Conservation (phyloP, 441 rosid genomes). For the Iberis amara region DNA sequence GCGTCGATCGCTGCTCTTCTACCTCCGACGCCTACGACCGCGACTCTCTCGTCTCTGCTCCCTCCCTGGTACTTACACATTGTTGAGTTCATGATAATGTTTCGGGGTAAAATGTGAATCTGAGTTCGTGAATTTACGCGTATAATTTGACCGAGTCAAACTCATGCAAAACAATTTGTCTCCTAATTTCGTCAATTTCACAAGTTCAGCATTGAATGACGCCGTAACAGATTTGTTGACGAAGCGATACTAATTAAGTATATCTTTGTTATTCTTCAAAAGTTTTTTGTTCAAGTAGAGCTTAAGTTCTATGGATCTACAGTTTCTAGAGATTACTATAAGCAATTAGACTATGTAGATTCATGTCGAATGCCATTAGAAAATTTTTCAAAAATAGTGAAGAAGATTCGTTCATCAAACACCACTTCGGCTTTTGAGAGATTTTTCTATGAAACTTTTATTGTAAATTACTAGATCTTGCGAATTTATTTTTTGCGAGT, state of each 20-base stretch:
- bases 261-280: background rate
- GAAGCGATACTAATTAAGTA: background rate
- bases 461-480: slow-evolving; percentile 19
- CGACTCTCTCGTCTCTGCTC: slow-evolving; percentile 61
- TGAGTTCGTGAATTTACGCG: slow-evolving; percentile 4
- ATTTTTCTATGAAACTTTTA: background rate
- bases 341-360: background rate
- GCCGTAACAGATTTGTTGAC: slow-evolving; percentile 1
- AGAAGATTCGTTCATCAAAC: no score
- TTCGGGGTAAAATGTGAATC: slow-evolving; percentile 1
- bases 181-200: background rate
- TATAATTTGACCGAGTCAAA: slow-evolving; percentile 16
- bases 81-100: background rate
- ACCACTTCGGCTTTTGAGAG: background rate
- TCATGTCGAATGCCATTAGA: background rate
- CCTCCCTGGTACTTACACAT: slow-evolving; percentile 48
- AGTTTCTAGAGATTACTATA: background rate
- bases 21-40: slow-evolving; percentile 74
- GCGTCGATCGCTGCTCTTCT: no score
- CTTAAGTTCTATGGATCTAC: slow-evolving; percentile 3
- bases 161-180: slow-evolving; percentile 13
- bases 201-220: slow-evolving; percentile 10
- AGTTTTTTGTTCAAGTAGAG: no score
- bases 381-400: background rate
- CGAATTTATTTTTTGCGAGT: background rate